Base-by-base conservation (phyloP, 371 early-diverging fungal species). In the Mucor sp. region DNA sequence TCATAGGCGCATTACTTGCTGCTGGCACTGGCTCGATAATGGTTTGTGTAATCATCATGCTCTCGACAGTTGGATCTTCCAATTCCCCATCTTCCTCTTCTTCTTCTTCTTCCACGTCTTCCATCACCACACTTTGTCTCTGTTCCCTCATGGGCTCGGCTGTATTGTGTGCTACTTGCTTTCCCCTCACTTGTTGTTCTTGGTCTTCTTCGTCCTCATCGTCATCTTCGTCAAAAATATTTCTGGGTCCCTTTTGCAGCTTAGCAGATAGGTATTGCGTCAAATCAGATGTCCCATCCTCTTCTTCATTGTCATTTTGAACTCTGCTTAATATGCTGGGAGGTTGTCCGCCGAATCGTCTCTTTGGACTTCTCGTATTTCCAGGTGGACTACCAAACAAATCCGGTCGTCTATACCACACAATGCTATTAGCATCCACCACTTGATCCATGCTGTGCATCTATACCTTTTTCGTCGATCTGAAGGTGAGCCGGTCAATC, bases 361-460 rank as follows among this genome's bases (percentile, higher is more conserved):
- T 44, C 21, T 35, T 33, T 35, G 58, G 48, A 28, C 65, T 65
- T 48, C 32, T 41, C 0, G 32, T 8, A 17, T 23, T 37, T 17
- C 37, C 56, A 25, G 57, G 39, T 27, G 65, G 65, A 27, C 65
- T 65, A 8, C 65, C 65, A 14, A 65, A 65, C 28, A 65, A 27
- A 48, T 65, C 65, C 5, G 65, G 65, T 50, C 58, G 65, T 59
- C 65, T 65, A 41, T 41, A 9, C 21, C 33, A 37, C 1, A 39
- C 14, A n/a, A n/a, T 5, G 14, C 4, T 27, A 39, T 39, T 57
- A 57, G 33, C 8, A 55, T 14, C 9, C 9, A 28, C 0, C 14
- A 1, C 9, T 55, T 25, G 14, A 1, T 2, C 5, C 25, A 53
- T 19, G 5, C 25, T 1, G 6, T 55, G 5, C 14, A 55, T 55